phyloP scores from a whole-genome alignment of 768 basidiomycete genomes.

The Phaffia australis region DNA sequence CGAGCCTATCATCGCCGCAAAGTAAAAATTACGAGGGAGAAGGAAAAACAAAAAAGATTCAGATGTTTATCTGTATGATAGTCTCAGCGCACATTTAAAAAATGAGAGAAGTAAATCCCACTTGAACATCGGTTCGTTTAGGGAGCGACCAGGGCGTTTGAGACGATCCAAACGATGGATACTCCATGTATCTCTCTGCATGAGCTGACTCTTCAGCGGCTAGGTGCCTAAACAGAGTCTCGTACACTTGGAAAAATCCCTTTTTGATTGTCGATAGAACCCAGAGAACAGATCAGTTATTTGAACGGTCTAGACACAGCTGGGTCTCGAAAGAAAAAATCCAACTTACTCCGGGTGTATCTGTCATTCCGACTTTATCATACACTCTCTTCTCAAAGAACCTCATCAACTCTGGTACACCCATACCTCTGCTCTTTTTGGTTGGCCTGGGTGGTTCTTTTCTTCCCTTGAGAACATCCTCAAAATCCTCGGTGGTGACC shows the following conservation, averaged over 20 bases:
- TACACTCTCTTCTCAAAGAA: slow-evolving; percentile 57
- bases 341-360: slow-evolving; percentile 43
- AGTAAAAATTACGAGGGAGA: not conserved
- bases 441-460: slow-evolving; percentile 42
- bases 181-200: slow-evolving; percentile 42
- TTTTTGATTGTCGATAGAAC: slow-evolving; percentile 34
- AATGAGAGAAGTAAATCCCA: not conserved
- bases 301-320: not conserved
- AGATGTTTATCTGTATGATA: slow-evolving; percentile 36
- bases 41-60: not conserved
- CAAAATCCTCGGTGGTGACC: slow-evolving; percentile 52
- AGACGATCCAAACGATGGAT: slow-evolving; percentile 73
- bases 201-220: slow-evolving; percentile 62
- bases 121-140: slow-evolving; percentile 7
- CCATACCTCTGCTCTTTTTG: slow-evolving; percentile 52
- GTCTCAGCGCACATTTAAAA: slow-evolving; percentile 37
- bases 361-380: slow-evolving; percentile 32
- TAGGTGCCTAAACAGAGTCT: slow-evolving; percentile 72
- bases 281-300: not conserved
- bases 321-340: not conserved
- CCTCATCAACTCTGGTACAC: slow-evolving; percentile 63
- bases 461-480: slow-evolving; percentile 66
- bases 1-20: slow-evolving; percentile 37
- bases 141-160: slow-evolving; percentile 56
- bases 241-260: slow-evolving; percentile 84